Conservation (phyloP, 1,284 basidiomycete species). For the Microbotryum silenes-acaulis region DNA sequence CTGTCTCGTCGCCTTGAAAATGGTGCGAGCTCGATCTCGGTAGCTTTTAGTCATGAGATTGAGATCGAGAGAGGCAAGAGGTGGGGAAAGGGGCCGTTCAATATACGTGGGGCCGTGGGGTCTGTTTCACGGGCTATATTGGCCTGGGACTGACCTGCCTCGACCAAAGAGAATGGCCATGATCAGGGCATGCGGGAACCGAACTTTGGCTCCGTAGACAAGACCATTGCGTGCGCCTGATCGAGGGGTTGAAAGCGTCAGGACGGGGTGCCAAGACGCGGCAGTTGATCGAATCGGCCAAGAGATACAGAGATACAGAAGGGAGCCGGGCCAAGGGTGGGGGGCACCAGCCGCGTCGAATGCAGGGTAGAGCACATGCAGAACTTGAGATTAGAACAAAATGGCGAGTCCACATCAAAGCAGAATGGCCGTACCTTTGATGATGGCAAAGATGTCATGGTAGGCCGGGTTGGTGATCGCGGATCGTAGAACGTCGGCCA, state of each 20-base stretch:
- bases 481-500: no score
- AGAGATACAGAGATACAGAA: background rate
- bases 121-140: background rate
- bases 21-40: constrained; percentile 56
- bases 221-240: constrained; percentile 77
- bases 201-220: constrained; percentile 65
- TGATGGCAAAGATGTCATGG: constrained; percentile 80
- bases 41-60: constrained; percentile 48
- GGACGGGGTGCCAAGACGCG: background rate
- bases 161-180: constrained; percentile 85
- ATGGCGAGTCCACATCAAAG: background rate
- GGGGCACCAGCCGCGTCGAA: no score
- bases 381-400: background rate
- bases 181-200: constrained; percentile 94
- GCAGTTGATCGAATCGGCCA: no score
- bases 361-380: background rate
- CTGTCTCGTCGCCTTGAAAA: constrained; percentile 79
- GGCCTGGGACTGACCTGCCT: constrained; percentile 13
- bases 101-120: background rate
- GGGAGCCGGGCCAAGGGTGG: background rate
- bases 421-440: constrained; percentile 56
- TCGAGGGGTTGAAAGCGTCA: constrained; percentile 7
- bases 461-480: constrained; percentile 53
- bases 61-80: background rate
- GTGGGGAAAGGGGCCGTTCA: background rate